Conservation (phyloP, 176 grass and related monocot species). For the Zoysia pacifica region DNA sequence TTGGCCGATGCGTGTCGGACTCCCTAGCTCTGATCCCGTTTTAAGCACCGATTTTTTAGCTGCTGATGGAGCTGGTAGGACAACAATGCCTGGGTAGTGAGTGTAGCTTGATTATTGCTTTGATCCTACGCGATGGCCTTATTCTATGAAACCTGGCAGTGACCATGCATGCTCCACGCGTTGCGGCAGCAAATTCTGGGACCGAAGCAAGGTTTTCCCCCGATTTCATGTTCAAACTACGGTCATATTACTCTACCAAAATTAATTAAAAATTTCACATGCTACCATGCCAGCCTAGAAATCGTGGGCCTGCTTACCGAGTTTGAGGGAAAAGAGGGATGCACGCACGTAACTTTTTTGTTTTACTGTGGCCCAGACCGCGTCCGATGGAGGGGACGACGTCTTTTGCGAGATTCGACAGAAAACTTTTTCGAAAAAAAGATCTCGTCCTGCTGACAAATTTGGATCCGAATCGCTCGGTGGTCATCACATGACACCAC, state of each 20-base stretch:
- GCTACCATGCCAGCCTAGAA: neutral
- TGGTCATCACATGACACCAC: neutral
- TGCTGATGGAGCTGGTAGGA: neutral
- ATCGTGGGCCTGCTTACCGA: neutral
- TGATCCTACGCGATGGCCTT: too few species aligned
- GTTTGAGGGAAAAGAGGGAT: neutral
- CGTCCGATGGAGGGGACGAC: too few species aligned
- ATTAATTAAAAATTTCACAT: neutral
- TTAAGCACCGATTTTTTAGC: neutral
- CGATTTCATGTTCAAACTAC: neutral
- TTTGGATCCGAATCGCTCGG: too few species aligned
- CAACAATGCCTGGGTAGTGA: neutral
- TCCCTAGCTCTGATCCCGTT: neutral
- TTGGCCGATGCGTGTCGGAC: neutral
- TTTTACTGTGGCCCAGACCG: too few species aligned
- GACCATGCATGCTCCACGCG: neutral
- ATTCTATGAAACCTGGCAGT: too few species aligned
- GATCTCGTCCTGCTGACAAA: too few species aligned
- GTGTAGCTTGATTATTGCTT: too few species aligned
- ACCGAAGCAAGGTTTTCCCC: neutral
- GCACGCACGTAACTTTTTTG: too few species aligned
- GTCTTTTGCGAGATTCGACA: too few species aligned
- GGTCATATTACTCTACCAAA: neutral
- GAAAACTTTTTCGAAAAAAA: too few species aligned
- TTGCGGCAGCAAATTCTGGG: neutral